Conservation (phyloP, 371 early-diverging fungal species). For the Vairimorpha apis region DNA sequence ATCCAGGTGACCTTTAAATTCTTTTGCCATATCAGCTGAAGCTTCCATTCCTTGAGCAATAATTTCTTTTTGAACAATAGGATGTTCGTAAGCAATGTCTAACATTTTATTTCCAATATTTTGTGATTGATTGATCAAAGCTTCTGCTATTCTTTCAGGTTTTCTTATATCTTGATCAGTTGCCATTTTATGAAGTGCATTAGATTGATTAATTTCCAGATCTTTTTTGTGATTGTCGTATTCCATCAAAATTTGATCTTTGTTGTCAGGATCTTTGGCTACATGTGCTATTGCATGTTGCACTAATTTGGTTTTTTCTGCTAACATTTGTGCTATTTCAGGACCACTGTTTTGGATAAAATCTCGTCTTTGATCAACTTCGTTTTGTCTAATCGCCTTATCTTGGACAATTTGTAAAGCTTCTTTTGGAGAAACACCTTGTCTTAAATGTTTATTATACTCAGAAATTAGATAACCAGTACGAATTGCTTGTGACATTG, state of each 20-base stretch:
- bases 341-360: slow-evolving; percentile 21
- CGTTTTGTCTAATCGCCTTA: slow-evolving; percentile 1
- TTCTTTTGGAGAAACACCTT: slow-evolving; percentile 3
- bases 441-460: slow-evolving; percentile 20
- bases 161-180: not conserved
- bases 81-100: not conserved
- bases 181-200: not conserved
- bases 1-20: not conserved
- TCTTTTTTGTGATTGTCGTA: not conserved
- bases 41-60: slow-evolving; percentile 4
- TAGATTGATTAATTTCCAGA: not conserved
- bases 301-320: slow-evolving; percentile 16
- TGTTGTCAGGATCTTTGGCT: slow-evolving; percentile 6
- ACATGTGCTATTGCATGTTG: not conserved
- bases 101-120: not conserved
- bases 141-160: slow-evolving; percentile 3
- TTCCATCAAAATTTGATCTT: not conserved
- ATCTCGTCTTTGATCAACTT: slow-evolving; percentile 18
- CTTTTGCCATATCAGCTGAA: not conserved
- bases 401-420: slow-evolving; percentile 13
- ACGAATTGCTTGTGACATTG: slow-evolving; percentile 11
- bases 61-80: slow-evolving; percentile 13
- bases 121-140: slow-evolving; percentile 4
- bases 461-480: slow-evolving; percentile 10
- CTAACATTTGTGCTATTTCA: slow-evolving; percentile 12